Evolutionary conservation across 2,329 filamentous ascomycete genomes (phyloP), one percentile per base, ranked within the genome.

Genomic region (Beauveria scarabaeidicola): DNA sequence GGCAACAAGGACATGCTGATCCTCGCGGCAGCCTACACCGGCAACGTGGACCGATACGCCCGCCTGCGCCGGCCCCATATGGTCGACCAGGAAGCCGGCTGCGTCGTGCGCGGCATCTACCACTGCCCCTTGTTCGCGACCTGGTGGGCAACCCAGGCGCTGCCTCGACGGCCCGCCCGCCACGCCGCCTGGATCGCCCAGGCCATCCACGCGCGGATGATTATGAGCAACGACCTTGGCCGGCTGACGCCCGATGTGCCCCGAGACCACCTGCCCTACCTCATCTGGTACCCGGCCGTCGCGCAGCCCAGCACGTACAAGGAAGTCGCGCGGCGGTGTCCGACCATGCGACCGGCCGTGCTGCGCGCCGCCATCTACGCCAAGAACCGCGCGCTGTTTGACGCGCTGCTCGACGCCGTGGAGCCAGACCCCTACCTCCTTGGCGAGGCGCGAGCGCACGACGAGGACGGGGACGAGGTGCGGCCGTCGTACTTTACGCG

Each of bases 1-100:
- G 61, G 70, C 3, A 66, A 75, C 38, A 77, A 77, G 52, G 69
- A 74, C 47, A 38, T 73, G 0, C 65, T 77, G 1, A 73, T 76
- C 13, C 62, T 67, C 5, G 67, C 71, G 55, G 72, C 75, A 0
- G 74, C 73, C 0, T 76, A 70, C 23, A 60, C 67, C 0, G 74
- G 75, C 2, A 68, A 77, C 21, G 61, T 77, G 6, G 74, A 78
- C 48, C 70, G 74, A 3, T 77, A 76, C 44, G 23, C 58, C 0
- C 69, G 74, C 0, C 65, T 78, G 0, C 64, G 66, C n/a, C 64
- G 71, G 10, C 73, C 69, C 3, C 41, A 13, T 48, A 61, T 29
- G 62, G 61, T 4, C 17, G 23, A 32, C 19, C 15, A 19, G 9
- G 50, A 52, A 21, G 50, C 50, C 10, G 50, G 19, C 5, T 52